Conservation (phyloP, 441 rosid genomes). For the California macrophylla region DNA sequence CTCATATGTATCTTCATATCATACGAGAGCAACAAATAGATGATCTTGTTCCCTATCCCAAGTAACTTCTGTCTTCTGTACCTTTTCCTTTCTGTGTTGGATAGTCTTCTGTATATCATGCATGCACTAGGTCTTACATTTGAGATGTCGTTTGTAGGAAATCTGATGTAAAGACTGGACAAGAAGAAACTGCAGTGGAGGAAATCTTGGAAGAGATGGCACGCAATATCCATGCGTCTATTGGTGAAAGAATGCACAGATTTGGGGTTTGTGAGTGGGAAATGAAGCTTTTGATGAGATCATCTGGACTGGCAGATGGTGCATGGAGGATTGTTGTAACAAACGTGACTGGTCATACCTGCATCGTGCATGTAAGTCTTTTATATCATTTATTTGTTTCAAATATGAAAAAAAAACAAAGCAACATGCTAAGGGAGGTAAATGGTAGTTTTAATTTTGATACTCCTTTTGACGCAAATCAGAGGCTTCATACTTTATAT, state of each 20-base stretch:
- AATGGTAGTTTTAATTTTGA: background rate
- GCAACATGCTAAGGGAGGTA: background rate
- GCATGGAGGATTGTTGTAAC: conserved; percentile 92
- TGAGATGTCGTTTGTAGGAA: conserved; percentile 46
- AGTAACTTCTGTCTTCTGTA: conserved; percentile 35
- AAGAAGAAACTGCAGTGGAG: conserved; percentile 66
- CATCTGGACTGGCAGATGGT: conserved; percentile 77
- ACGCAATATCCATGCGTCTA: conserved; percentile 59
- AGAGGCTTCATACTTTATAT: background rate
- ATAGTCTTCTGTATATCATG: conserved; percentile 11
- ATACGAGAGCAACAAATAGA: conserved; percentile 76
- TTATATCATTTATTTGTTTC: conserved; percentile 9
- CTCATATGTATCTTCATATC: conserved; percentile 90
- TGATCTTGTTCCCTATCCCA: conserved; percentile 81
- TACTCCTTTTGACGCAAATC: background rate
- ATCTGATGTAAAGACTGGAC: conserved; percentile 56
- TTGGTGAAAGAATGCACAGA: conserved; percentile 88
- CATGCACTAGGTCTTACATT: conserved; percentile 22
- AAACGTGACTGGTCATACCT: conserved; percentile 92
- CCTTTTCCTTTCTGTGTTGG: conserved; percentile 7
- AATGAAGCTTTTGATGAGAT: conserved; percentile 84
- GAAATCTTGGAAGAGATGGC: conserved; percentile 67
- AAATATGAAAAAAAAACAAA: background rate
- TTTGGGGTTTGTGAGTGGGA: conserved; percentile 97
- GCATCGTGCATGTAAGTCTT: conserved; percentile 75